Base-by-base conservation (phyloP, 495 filamentous ascomycete genomes). In the Astrothelium macrocarpum region DNA sequence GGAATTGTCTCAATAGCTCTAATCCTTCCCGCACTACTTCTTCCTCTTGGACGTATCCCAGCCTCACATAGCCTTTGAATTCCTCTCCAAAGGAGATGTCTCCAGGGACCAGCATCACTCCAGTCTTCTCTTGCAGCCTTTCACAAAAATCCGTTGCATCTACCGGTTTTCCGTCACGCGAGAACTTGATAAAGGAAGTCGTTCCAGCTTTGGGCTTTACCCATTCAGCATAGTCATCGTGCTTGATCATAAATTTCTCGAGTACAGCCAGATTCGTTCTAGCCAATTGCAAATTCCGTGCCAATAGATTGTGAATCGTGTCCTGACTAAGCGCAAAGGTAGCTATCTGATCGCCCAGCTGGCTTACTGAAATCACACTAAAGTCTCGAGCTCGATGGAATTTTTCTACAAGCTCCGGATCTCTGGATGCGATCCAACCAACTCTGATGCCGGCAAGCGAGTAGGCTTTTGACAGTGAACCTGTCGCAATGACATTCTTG, bases 381-480 rank as follows among this genome's bases (percentile, higher is more conserved):
- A 92, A 96, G 72, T 95, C 84, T 25, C 91, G 79, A 1, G 87
- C 84, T 5, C 75, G 67, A 3, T 87, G 84, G 49, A 86, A 79
- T n/a, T 80, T 75, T 60, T 88, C 82, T 53, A 94, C 81, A 60
- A 95, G 76, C 0, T 76, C 74, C 5, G 70, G 66, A 73, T 85
- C 80, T 1, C 87, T 82, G 29, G 86, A 86, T 1, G 88, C 90
- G 63, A 94, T 78, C 91, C 91, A 96, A 36, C 91, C 91, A 2
- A 91, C 75, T 0, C 91, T 84, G 58, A 95, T 83, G 11, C 91
- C 91, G 0, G 91, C 91, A 9, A 95, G 75, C 34, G 90, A 85
- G 76, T 90, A 95, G 4, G 90, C 87, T 74, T 96, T 96, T 18
- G 89, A 92, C 74, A 93, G 81, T 1, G 89, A 94, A 29, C 91